Conservation (phyloP, 129 eudicot genomes). For the Oenanthe sinensis region DNA sequence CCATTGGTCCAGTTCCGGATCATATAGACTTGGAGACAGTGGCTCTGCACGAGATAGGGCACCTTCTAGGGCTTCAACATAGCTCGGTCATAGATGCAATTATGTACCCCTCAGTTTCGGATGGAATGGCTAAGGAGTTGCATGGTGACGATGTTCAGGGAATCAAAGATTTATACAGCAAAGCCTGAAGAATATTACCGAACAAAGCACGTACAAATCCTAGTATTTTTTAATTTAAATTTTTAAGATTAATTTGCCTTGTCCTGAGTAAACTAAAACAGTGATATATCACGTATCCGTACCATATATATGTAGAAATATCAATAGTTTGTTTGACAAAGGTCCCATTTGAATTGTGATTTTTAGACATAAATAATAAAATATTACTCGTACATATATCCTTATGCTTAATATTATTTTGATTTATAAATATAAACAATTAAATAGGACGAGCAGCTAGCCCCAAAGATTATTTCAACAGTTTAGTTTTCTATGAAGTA, state of each 20-base stretch:
- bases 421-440: too few species aligned
- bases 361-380: too few species aligned
- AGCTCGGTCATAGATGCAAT: constrained; percentile 13
- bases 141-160: constrained; percentile 20
- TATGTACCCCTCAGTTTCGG: constrained; percentile 1
- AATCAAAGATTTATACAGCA: constrained; percentile 8
- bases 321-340: too few species aligned
- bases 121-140: constrained; percentile 12
- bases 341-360: too few species aligned
- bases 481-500: too few species aligned
- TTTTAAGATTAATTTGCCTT: background rate
- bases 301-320: too few species aligned
- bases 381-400: too few species aligned
- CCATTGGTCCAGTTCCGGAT: constrained; percentile 5
- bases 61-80: constrained; percentile 21
- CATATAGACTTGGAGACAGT: constrained; percentile 19
- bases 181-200: background rate
- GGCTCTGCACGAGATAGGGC: constrained; percentile 34
- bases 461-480: too few species aligned
- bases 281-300: too few species aligned
- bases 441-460: too few species aligned
- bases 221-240: background rate
- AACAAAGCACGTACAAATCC: background rate
- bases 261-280: background rate
- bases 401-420: too few species aligned